Base-by-base conservation (phyloP, 257 asterid genomes). In the Agastache rugosa region DNA sequence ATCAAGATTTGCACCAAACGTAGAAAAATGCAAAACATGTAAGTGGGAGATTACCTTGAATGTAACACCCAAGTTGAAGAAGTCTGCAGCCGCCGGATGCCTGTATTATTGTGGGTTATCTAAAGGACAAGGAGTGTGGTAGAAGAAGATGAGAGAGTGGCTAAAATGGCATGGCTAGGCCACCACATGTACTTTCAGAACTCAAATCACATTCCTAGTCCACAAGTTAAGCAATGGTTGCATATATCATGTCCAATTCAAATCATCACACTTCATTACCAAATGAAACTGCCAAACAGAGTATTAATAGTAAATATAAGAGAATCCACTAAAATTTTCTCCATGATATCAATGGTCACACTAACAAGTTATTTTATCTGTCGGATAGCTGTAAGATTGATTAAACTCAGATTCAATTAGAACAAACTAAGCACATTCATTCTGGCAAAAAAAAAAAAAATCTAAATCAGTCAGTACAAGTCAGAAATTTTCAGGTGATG, bases 41-140 rank as follows among this genome's bases (percentile, higher is more conserved):
- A 37, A 65, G 35, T 19, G 37, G 65, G 64, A 34, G 11, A 11
- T 41, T 68, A 83, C 88, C 87, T 14, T 87, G 93, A 74, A 87
- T 42, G 75, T 80, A 84, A 81, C 95, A 92, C 16, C 85, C 88
- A 35, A 85, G 81, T 27, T 92, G 83, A 27, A 92, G 70, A 79
- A 79, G 85, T 42, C 87, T 85, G 69, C 83, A 14, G 89, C 75
- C 14, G 74, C 72, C 0, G 86, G 84, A 35, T 70, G 81, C 82
- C 72, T 84, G 86, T 77, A 84, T 75, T 74, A 82, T 48, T 59
- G 77, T 58, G 17, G 5, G 37, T 78, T 67, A 53, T 70, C 83
- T 1, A 77, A 27, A 10, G 81, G 63, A 73, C 34, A 50, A 48
- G 68, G 51, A 39, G 82, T 47, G 8, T 72, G 12, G 85, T 53